Evolutionary conservation across 2,329 filamentous ascomycete species (phyloP), one percentile per base, ranked within the genome.

Genomic region (Huntiella omanensis): DNA sequence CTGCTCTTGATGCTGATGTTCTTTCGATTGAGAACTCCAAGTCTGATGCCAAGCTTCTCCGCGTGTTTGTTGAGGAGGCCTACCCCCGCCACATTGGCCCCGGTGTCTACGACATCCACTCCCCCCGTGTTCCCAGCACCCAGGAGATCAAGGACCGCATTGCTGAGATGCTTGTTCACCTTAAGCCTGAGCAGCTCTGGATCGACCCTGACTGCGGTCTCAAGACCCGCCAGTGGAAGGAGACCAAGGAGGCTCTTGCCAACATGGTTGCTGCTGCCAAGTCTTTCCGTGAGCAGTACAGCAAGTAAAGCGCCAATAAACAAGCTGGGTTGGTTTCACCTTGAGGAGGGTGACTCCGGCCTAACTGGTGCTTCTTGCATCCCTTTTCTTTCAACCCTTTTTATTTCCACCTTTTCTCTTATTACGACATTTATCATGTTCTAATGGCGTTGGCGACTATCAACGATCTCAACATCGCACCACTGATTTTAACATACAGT

Each of bases 11-110:
- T 63, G 88, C 91, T 53, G 91, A 98, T 68, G 91, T 98, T 53
- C 80, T 98, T 59, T 93, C 84, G 62, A 98, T 98, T 58, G 91
- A 98, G 81, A 98, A 98, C 84, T 92, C 83, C 82, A 98, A 98
- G 82, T 93, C 84, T 58, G 91, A 98, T 60, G 91, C 91, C 62
- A 98, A 98, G 82, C 80, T 98, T 56, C 82, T 98, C 63, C 83
- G 88, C 70, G 91, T 98, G 66, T 98, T 98, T 63, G 84, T 95
- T 57, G 88, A 96, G 65, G 83, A 91, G 69, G 83, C 80, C 52
- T 96, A 96, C 73, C 88, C 87, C 56, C 84, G 88, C 60, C 88
- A 98, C 75, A 98, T 98, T 58, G 91, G 91, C 54, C 91, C 91
- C 54, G 91, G 88, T 80, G 91, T 98, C 67, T 98, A 96, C 66